phyloP scores from a whole-genome alignment of 345 rosid genomes.

The Clausena lansium region DNA sequence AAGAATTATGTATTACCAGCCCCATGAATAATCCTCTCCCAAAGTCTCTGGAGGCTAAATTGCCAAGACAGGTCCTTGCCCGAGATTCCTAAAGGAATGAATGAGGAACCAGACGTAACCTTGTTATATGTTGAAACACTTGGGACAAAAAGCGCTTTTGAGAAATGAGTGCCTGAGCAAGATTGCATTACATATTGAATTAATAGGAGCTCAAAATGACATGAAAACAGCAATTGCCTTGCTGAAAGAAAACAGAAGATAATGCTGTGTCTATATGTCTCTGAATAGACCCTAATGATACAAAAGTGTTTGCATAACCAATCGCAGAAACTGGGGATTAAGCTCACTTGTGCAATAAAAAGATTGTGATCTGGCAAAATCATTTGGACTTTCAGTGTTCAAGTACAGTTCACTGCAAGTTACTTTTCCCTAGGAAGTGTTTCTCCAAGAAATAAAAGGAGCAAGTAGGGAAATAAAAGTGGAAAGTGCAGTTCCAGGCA shows the following conservation, averaged over 20 bases:
- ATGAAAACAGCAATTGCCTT: neutral
- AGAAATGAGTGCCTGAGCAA: constrained; percentile 65
- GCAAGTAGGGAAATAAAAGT: neutral
- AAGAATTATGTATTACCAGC: constrained; percentile 36
- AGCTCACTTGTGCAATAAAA: neutral
- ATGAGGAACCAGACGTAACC: constrained; percentile 60
- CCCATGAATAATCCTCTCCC: constrained; percentile 72
- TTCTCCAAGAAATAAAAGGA: neutral
- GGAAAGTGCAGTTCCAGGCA: neutral
- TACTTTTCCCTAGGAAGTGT: neutral
- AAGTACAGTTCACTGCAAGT: neutral
- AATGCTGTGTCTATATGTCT: neutral
- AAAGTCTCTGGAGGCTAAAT: constrained; percentile 59
- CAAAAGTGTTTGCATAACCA: neutral
- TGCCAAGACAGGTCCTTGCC: constrained; percentile 76
- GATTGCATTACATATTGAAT: constrained; percentile 10
- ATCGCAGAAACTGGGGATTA: neutral
- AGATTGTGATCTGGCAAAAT: neutral
- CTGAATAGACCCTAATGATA: neutral
- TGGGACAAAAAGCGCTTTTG: constrained; percentile 81
- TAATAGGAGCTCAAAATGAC: neutral
- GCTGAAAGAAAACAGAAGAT: neutral
- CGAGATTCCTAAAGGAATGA: constrained; percentile 39
- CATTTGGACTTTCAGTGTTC: neutral
- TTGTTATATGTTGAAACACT: constrained; percentile 73